phyloP scores from a whole-genome alignment of 176 grass and related monocot genomes.

The Eleusine coracana region DNA sequence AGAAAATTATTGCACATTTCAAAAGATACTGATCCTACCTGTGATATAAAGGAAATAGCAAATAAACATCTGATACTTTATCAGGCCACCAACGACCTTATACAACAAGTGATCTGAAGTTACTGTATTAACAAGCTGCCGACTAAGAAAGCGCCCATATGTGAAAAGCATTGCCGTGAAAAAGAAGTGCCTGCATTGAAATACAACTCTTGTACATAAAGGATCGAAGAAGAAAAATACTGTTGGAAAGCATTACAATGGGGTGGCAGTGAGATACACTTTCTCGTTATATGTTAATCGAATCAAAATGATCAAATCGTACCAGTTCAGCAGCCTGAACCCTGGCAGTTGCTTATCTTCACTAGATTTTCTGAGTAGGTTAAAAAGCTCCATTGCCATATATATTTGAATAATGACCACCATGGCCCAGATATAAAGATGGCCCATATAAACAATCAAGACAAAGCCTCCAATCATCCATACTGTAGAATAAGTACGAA shows the following conservation, averaged over 20 bases:
- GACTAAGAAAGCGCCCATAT: constrained; percentile 97
- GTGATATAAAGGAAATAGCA: constrained; percentile 99
- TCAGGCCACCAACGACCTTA: constrained; percentile 80
- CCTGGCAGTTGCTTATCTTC: constrained; percentile 93
- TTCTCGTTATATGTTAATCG: background rate
- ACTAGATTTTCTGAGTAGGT: constrained; percentile 82
- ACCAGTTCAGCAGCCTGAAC: constrained; percentile 98
- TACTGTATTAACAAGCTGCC: constrained; percentile 89
- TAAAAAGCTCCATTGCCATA: constrained; percentile 96
- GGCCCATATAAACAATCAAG: constrained; percentile 84
- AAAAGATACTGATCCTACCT: constrained; percentile 60
- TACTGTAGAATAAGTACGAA: constrained; percentile 92
- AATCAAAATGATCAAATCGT: constrained; percentile 20
- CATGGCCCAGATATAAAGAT: constrained; percentile 99
- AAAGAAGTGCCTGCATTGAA: constrained; percentile 90
- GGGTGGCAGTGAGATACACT: background rate
- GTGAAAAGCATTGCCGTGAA: constrained; percentile 98
- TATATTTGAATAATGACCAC: constrained; percentile 98
- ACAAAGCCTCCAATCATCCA: constrained; percentile 94
- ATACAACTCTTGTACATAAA: constrained; percentile 20
- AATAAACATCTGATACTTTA: constrained; percentile 99
- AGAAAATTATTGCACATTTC: constrained; percentile 22
- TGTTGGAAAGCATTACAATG: background rate
- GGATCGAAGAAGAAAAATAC: background rate
- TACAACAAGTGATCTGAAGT: constrained; percentile 91